Evolutionary conservation across 83 land plant species (phyloP), one percentile per base, ranked within the genome.

Genomic region (Larix sibirica): DNA sequence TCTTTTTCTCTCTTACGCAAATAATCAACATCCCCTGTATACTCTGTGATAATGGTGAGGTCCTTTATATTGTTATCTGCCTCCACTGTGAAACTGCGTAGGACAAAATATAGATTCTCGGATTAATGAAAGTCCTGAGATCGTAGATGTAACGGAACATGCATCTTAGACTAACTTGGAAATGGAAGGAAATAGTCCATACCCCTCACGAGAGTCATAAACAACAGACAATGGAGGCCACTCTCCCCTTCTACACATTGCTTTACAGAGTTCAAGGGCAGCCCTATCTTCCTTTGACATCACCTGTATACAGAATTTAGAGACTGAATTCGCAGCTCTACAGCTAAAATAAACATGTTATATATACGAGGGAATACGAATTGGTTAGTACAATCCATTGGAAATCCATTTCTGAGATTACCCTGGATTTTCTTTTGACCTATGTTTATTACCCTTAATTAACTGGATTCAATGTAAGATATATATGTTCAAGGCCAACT

Each of bases 11-110:
- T 87, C 76, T 95, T 96, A 42, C 89, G 71, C 86, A 96, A 83
- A 86, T 87, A 97, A 83, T 96, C 98, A 40, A 97, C 99, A 85
- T 97, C 99, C 33, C 99, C 98, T 28, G 90, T 89, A 78, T 97
- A 96, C 70, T 97, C 99, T 17, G 97, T 89, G 31, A 97, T 90
- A 33, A 97, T 91, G 1, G 99, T 97, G 80, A 96, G 82, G 60
- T 96, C 99, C 82, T 88, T 94, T 20, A 97, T 97, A 66, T 66
- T 81, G 84, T 90, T 87, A 86, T 94, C 97, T 75, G 98, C 98
- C 83, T 94, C 94, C 8, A 97, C 99, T n/a, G 98, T 97, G 83
- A 96, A 97, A 83, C 99, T 97, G 96, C 61, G 66, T 18, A 40
- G 56, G 8, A 31, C 13, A 84, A 50, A 18, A 74, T 62, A 50